phyloP scores from a whole-genome alignment of 169 alveolate species.

The Plasmodium reichenowi region DNA sequence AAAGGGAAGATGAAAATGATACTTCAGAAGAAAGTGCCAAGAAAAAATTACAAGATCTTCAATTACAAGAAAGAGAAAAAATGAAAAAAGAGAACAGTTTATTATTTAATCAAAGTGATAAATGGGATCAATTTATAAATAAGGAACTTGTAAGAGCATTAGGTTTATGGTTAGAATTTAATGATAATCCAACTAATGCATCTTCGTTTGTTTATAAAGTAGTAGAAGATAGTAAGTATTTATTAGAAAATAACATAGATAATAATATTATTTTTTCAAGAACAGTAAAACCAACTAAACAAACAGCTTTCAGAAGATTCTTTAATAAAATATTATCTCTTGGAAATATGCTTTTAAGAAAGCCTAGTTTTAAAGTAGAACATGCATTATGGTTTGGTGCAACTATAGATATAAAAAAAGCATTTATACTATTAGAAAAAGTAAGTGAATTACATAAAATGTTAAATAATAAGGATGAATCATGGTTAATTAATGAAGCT shows the following conservation, averaged over 20 bases:
- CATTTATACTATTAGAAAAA: constrained; percentile 77
- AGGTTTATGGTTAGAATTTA: constrained; percentile 79
- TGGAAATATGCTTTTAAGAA: constrained; percentile 79
- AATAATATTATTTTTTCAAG: constrained; percentile 83
- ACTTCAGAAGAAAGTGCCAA: constrained; percentile 63
- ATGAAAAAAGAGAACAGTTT: constrained; percentile 64
- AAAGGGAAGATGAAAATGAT: constrained; percentile 5
- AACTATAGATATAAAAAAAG: constrained; percentile 74
- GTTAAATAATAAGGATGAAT: constrained; percentile 61
- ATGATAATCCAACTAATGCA: constrained; percentile 39
- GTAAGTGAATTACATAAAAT: constrained; percentile 82
- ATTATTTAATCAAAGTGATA: constrained; percentile 79
- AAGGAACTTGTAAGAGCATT: constrained; percentile 77
- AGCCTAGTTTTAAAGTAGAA: constrained; percentile 79
- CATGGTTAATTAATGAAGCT: constrained; percentile 75
- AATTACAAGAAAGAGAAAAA: constrained; percentile 33
- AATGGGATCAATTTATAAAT: constrained; percentile 85
- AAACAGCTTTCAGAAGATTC: constrained; percentile 78
- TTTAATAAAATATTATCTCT: constrained; percentile 77
- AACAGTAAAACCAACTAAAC: constrained; percentile 81
- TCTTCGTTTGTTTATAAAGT: constrained; percentile 70
- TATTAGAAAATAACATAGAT: constrained; percentile 83
- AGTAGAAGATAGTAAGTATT: constrained; percentile 82
- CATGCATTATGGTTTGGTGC: constrained; percentile 89
- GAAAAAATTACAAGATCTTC: constrained; percentile 15